phyloP scores from a whole-genome alignment of 345 rosid genomes.

The Citropsis articulata region DNA sequence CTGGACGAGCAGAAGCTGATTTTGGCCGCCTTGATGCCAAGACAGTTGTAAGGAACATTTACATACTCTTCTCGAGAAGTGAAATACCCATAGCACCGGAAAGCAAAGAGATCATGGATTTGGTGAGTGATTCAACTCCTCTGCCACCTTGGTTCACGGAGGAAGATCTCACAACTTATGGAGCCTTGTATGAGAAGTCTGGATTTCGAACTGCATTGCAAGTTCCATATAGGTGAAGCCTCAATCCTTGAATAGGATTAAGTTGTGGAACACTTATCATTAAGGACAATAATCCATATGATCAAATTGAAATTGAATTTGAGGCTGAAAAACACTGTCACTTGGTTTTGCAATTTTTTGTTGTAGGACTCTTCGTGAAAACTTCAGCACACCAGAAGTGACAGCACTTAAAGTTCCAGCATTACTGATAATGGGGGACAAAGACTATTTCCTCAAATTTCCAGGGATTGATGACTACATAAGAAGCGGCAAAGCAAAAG shows the following conservation, averaged over 20 bases:
- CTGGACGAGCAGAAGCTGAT: conserved; percentile 65
- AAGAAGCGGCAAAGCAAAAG: conserved; percentile 34
- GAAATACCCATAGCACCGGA: conserved; percentile 55
- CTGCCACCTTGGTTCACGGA: conserved; percentile 57
- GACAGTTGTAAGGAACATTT: conserved; percentile 48
- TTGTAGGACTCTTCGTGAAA: conserved; percentile 25
- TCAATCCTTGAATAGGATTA: background rate
- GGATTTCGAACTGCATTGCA: conserved; percentile 53
- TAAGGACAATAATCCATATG: too few relatives aligned
- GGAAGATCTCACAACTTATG: conserved; percentile 49
- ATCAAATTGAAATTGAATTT: background rate
- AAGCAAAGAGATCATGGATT: conserved; percentile 58
- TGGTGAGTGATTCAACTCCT: conserved; percentile 49
- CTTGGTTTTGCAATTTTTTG: background rate
- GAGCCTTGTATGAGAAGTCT: conserved; percentile 49
- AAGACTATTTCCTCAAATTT: conserved; percentile 48
- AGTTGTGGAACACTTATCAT: too few relatives aligned
- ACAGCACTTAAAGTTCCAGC: conserved; percentile 34
- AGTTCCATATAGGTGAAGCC: conserved; percentile 50
- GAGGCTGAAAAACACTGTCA: background rate
- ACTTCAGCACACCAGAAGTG: conserved; percentile 21
- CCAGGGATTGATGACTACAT: conserved; percentile 50
- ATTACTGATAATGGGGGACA: conserved; percentile 46
- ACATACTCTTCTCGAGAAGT: conserved; percentile 49
- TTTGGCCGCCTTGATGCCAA: conserved; percentile 54